A percentile compares a stretch with the other conserved stretches of the same genome.
Conservation (phyloP, 768 basidiomycete species). For the Crassisporium funariophilum region DNA sequence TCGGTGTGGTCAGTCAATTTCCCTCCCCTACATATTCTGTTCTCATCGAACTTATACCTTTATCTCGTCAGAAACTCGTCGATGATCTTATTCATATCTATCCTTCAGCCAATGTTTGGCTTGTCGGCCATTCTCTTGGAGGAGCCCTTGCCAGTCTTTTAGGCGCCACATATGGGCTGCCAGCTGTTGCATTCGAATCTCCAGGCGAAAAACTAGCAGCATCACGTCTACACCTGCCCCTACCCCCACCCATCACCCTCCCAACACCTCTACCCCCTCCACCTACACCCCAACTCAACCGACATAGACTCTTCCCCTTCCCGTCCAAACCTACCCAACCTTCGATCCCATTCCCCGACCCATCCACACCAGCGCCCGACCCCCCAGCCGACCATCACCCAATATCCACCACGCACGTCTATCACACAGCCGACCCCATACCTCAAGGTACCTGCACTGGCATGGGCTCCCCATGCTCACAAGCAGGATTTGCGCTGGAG, state of each 20-base stretch:
- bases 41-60: conserved; percentile 1
- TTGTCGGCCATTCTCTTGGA: conserved; percentile 90
- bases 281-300: neutral
- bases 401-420: conserved; percentile 72
- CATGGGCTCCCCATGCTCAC: conserved; percentile 70
- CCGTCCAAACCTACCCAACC: conserved; percentile 32
- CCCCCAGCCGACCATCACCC: conserved; percentile 26
- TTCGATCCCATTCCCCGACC: conserved; percentile 14
- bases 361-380: conserved; percentile 13
- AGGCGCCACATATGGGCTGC: conserved; percentile 87
- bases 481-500: conserved; percentile 88
- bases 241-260: conserved; percentile 51
- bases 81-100: conserved; percentile 85
- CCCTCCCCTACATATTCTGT: neutral
- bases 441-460: conserved; percentile 85
- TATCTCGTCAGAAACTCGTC: conserved; percentile 66
- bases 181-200: conserved; percentile 89
- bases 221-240: conserved; percentile 81
- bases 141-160: conserved; percentile 88
- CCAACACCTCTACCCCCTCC: conserved; percentile 27
- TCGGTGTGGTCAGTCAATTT: conserved; percentile 70
- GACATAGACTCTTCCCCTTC: conserved; percentile 15
- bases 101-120: conserved; percentile 84
- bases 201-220: conserved; percentile 79
- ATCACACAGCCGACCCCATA: conserved; percentile 92